Conservation (phyloP, 208 protist genomes). For the Leishmania gerbilli region DNA sequence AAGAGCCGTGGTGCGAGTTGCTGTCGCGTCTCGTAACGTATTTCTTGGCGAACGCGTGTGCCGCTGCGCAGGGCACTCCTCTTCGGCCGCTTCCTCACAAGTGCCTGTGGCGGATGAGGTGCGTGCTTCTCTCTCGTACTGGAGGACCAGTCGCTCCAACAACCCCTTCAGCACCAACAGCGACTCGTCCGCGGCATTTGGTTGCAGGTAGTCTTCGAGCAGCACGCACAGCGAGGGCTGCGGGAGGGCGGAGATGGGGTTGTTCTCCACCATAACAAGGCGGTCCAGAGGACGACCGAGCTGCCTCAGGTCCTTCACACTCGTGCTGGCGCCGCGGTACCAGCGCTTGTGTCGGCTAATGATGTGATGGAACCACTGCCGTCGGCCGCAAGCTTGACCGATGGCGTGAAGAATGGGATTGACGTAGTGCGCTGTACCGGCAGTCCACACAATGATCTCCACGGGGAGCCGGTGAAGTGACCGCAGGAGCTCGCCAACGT, state of each 20-base stretch:
- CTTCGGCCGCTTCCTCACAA: not conserved
- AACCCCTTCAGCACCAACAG: constrained; percentile 47
- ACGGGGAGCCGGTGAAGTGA: constrained; percentile 55
- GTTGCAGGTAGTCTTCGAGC: constrained; percentile 75
- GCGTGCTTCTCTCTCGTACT: not conserved
- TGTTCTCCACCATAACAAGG: constrained; percentile 84
- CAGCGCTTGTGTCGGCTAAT: constrained; percentile 78
- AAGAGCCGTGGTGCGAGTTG: not conserved
- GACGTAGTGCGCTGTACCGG: constrained; percentile 61
- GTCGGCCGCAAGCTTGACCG: constrained; percentile 37
- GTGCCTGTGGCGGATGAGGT: not conserved
- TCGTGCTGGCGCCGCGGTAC: constrained; percentile 36
- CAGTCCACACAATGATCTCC: constrained; percentile 82
- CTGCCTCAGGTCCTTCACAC: constrained; percentile 65
- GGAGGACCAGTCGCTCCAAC: constrained; percentile 42
- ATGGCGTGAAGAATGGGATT: constrained; percentile 64
- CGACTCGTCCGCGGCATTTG: constrained; percentile 51
- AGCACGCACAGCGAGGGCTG: constrained; percentile 64
- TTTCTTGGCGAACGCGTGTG: too few relatives aligned
- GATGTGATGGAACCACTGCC: constrained; percentile 78
- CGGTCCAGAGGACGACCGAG: constrained; percentile 57
- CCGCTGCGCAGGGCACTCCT: not conserved
- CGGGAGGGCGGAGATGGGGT: constrained; percentile 55
- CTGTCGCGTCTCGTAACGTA: not conserved
- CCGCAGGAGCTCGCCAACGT: constrained; percentile 54